A percentile compares a stretch with the other conserved stretches of the same genome.
Evolutionary conservation across 1,284 basidiomycete species (phyloP).

Genomic region (Agaricales sp.): DNA sequence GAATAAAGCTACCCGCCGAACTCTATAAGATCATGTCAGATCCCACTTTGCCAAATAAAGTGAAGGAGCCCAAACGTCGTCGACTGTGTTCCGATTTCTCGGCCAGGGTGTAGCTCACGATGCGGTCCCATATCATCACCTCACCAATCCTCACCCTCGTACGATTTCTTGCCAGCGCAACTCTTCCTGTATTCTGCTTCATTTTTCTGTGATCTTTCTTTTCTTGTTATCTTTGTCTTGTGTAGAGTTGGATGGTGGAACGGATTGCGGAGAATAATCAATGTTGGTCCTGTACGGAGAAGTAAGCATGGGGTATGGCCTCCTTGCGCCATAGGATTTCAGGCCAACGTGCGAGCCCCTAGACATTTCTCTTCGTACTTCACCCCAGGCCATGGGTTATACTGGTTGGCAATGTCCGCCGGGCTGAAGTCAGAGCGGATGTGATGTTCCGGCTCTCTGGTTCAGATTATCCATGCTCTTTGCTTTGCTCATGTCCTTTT

Average conservation of each 20-base stretch:
- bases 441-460: constrained; percentile 16
- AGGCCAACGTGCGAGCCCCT: neutral
- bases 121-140: no score
- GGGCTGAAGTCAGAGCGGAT: constrained; percentile 26
- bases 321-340: constrained; percentile 22
- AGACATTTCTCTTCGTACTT: neutral
- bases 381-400: neutral
- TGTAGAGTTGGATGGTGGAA: constrained; percentile 11
- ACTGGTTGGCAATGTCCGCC: constrained; percentile 18
- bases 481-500: constrained; percentile 20
- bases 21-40: no score
- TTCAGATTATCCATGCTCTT: constrained; percentile 52
- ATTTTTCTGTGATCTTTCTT: no score
- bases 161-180: no score
- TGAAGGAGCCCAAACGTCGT: no score
- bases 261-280: neutral
- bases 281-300: neutral
- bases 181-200: no score
- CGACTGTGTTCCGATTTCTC: no score
- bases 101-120: no score
- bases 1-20: no score
- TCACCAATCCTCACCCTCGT: no score
- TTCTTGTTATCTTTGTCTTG: no score
- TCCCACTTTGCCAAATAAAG: no score
- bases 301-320: neutral